These are phyloP conservation scores for Aspergillus proliferans DNA, from an alignment of 2,329 filamentous ascomycete species.

Conservation along the genomic window DNA sequence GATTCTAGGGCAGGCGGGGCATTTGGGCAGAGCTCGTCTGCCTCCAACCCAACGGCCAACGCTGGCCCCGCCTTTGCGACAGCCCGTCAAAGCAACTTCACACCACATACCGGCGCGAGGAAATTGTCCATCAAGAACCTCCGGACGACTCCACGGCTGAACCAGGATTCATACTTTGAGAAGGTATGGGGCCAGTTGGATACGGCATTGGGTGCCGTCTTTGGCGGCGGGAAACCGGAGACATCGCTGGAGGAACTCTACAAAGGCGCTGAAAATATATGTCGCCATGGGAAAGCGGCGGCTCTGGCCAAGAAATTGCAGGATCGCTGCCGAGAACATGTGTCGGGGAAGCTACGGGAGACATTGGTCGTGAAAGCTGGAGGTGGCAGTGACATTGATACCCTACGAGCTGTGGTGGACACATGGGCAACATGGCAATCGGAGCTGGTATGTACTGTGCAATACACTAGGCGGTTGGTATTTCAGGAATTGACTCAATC, in stretches of 20 bases:
- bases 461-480: neutral
- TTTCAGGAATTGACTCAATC: neutral
- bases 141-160: constrained; percentile 55
- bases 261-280: constrained; percentile 84
- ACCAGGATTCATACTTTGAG: constrained; percentile 71
- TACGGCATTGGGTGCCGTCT: constrained; percentile 65
- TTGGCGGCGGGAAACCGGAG: constrained; percentile 57
- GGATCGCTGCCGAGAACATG: constrained; percentile 59
- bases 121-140: constrained; percentile 94
- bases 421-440: constrained; percentile 74
- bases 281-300: constrained; percentile 66
- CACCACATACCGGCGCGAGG: constrained; percentile 69
- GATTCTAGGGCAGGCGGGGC: constrained; percentile 31
- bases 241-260: constrained; percentile 84
- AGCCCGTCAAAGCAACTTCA: constrained; percentile 49
- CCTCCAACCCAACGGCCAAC: constrained; percentile 18
- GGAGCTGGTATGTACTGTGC: constrained; percentile 58
- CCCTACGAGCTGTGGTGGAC: constrained; percentile 54
- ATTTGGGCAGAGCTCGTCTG: constrained; percentile 40
- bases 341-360: constrained; percentile 50
- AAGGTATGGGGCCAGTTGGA: constrained; percentile 70
- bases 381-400: constrained; percentile 55
- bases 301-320: constrained; percentile 63
- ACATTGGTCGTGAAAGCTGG: constrained; percentile 52
- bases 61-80: constrained; percentile 25